Conservation (phyloP, 768 basidiomycete genomes). For the Kwoniella shandongensis region DNA sequence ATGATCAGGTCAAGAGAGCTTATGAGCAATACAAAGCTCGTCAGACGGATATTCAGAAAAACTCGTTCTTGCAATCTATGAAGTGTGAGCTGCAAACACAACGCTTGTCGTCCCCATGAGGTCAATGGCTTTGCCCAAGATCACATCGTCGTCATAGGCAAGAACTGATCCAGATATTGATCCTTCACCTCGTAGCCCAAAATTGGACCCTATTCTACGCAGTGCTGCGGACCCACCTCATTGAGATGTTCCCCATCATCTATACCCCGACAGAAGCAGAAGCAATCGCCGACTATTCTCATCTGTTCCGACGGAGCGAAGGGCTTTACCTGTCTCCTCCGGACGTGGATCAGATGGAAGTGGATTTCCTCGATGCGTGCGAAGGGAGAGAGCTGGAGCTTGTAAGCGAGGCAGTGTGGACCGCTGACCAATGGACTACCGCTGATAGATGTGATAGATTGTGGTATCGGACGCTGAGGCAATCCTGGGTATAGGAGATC, state of each 20-base stretch:
- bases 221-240: conserved; percentile 62
- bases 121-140: too few relatives aligned
- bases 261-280: conserved; percentile 61
- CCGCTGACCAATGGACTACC: too few relatives aligned
- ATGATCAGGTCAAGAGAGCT: conserved; percentile 73
- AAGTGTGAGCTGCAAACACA: conserved; percentile 42
- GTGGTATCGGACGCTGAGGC: conserved; percentile 53
- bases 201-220: conserved; percentile 72
- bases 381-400: conserved; percentile 46
- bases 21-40: conserved; percentile 61
- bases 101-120: too few relatives aligned
- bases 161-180: too few relatives aligned
- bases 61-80: conserved; percentile 61
- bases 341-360: conserved; percentile 68
- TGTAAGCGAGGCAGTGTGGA: conserved; percentile 14
- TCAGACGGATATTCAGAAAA: conserved; percentile 61
- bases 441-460: conserved; percentile 25
- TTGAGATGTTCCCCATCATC: conserved; percentile 58
- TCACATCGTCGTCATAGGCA: too few relatives aligned
- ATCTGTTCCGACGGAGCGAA: conserved; percentile 73
- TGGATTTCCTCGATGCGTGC: conserved; percentile 66
- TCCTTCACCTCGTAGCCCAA: conserved; percentile 31
- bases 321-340: conserved; percentile 70
- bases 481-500: conserved; percentile 51
- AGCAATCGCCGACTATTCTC: conserved; percentile 79